Evolutionary conservation across 2,329 filamentous ascomycete species (phyloP).

Genomic region (Aspergillus pseudonomiae): DNA sequence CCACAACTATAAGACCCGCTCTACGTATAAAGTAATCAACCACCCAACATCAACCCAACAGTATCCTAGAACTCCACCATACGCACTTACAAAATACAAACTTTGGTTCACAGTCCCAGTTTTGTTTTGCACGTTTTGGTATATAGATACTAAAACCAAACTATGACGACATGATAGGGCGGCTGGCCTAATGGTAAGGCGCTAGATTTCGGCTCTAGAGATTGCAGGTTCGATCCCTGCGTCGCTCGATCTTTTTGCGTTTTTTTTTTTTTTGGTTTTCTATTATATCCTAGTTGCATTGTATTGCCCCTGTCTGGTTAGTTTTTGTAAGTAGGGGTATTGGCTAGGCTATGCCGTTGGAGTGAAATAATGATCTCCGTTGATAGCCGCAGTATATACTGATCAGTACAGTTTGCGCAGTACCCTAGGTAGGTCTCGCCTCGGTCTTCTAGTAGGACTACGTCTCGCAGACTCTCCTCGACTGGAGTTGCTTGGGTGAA

Average conservation of each 20-base stretch:
- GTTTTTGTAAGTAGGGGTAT: too few relatives aligned
- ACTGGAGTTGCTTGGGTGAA: not conserved
- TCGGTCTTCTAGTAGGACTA: not conserved
- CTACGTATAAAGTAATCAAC: not conserved
- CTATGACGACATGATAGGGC: not conserved
- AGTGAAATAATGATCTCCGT: too few relatives aligned
- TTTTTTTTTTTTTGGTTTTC: not conserved
- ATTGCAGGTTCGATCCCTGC: slow-evolving; percentile 52
- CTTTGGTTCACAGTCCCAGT: not conserved
- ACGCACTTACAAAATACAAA: not conserved
- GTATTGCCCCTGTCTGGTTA: too few relatives aligned
- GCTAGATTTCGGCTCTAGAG: slow-evolving; percentile 57
- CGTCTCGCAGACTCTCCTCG: not conserved
- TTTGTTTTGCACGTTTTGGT: not conserved
- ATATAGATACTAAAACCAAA: not conserved
- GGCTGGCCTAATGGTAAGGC: slow-evolving; percentile 52
- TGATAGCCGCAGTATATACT: too few relatives aligned
- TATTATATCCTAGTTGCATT: too few relatives aligned
- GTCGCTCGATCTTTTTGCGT: slow-evolving; percentile 32
- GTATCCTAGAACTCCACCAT: not conserved
- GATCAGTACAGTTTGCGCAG: too few relatives aligned
- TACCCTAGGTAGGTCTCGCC: too few relatives aligned
- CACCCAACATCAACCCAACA: not conserved
- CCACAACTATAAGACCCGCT: too few relatives aligned
- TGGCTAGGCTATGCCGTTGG: too few relatives aligned